Conservation (phyloP, 805 yeast species). For the Barnettozyma vustinii region DNA sequence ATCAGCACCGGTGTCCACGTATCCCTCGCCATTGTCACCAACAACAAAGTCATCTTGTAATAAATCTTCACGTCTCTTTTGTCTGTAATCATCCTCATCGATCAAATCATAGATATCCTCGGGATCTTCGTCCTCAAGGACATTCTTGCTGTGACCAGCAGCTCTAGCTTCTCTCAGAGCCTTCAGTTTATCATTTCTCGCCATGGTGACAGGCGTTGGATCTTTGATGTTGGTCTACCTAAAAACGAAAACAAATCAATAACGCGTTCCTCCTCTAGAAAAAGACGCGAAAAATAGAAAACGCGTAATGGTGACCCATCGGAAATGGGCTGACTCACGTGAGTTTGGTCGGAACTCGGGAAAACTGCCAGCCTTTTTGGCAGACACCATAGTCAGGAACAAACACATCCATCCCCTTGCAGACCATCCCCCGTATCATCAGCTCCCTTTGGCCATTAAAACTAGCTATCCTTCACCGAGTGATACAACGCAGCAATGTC, state of each 20-base stretch:
- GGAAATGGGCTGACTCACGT: background rate
- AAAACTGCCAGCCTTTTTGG: background rate
- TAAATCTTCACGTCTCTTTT: slow-evolving; percentile 72
- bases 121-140: slow-evolving; percentile 40
- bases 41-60: slow-evolving; percentile 90
- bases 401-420: background rate
- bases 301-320: background rate
- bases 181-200: slow-evolving; percentile 44
- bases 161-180: slow-evolving; percentile 60
- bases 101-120: slow-evolving; percentile 79
- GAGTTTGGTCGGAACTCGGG: background rate
- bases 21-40: slow-evolving; percentile 91
- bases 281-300: background rate
- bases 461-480: background rate
- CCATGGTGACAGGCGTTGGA: slow-evolving; percentile 24
- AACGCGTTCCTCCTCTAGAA: background rate
- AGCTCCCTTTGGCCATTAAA: background rate
- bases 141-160: slow-evolving; percentile 37
- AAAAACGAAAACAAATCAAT: background rate
- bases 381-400: background rate
- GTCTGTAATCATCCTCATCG: slow-evolving; percentile 73
- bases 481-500: slow-evolving; percentile 16
- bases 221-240: background rate
- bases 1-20: slow-evolving; percentile 88
- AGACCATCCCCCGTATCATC: background rate